Evolutionary conservation across 176 grass and related monocot genomes (phyloP).

Genomic region (Zoysia japonica): DNA sequence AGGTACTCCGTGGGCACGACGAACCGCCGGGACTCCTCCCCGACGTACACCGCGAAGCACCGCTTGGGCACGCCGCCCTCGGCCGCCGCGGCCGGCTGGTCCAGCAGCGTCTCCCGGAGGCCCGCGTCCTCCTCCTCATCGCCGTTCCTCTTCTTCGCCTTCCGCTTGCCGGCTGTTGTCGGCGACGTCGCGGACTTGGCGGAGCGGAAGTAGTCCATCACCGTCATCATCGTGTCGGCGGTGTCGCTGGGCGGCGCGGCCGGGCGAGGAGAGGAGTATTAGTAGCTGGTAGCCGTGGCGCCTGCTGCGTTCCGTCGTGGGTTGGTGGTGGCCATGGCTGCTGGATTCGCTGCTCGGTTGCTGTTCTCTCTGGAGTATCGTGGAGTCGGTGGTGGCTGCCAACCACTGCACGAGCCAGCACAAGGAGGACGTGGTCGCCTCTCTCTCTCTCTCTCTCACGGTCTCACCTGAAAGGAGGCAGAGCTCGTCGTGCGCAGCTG

Average conservation of each 20-base stretch:
- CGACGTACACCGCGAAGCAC: constrained; percentile 68
- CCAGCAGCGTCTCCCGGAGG: constrained; percentile 45
- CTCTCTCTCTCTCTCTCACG: too few relatives aligned
- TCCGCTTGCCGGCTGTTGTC: too few relatives aligned
- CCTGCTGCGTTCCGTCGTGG: too few relatives aligned
- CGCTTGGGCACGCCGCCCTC: constrained; percentile 52
- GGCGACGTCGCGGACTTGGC: too few relatives aligned
- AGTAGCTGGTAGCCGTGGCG: constrained; percentile 15
- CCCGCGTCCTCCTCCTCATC: constrained; percentile 22
- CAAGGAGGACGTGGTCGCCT: constrained; percentile 37
- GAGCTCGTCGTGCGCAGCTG: too few relatives aligned
- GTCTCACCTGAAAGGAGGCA: too few relatives aligned
- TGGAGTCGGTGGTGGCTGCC: constrained; percentile 33
- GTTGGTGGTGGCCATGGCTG: too few relatives aligned
- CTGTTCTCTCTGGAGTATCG: too few relatives aligned
- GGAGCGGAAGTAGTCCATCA: constrained; percentile 51
- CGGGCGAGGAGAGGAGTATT: not conserved
- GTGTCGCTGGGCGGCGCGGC: not conserved
- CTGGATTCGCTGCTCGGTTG: too few relatives aligned
- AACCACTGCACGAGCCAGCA: constrained; percentile 8
- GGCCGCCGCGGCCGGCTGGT: not conserved
- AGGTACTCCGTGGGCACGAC: constrained; percentile 64
- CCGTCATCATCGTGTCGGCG: constrained; percentile 44
- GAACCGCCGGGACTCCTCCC: constrained; percentile 50
- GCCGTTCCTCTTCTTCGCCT: not conserved